phyloP scores from a whole-genome alignment of 2,329 filamentous ascomycete genomes.

The Colletotrichum ledebouriae region DNA sequence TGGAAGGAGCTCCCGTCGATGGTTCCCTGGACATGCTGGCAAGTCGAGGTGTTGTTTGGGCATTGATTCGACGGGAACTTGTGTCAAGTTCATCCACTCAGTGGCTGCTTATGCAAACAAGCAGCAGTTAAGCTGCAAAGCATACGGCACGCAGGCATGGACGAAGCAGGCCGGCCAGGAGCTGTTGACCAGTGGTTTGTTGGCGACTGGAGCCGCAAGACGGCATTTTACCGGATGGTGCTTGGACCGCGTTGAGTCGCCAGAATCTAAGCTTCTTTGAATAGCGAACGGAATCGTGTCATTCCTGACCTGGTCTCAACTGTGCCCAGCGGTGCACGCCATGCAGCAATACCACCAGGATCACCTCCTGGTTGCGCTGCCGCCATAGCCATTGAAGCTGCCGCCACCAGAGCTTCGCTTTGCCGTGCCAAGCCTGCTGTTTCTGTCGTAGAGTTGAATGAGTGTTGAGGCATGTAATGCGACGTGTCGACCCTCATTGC shows the following conservation, averaged over 20 bases:
- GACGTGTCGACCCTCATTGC: conserved; percentile 2
- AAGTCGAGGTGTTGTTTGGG: conserved; percentile 27
- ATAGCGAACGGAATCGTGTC: conserved; percentile 26
- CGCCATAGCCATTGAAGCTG: conserved; percentile 4
- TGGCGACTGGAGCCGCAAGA: conserved; percentile 18
- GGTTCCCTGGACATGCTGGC: conserved; percentile 21
- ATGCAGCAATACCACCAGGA: conserved; percentile 35
- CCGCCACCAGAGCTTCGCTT: background rate
- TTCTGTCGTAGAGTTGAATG: conserved; percentile 18
- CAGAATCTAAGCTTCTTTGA: conserved; percentile 35
- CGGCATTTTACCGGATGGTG: conserved; percentile 9
- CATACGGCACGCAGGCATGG: conserved; percentile 15
- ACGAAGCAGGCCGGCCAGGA: conserved; percentile 12
- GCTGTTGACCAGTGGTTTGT: conserved; percentile 34
- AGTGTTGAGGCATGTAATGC: conserved; percentile 28
- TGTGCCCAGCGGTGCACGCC: conserved; percentile 33
- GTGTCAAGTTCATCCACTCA: conserved; percentile 42
- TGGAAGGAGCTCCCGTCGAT: conserved; percentile 19
- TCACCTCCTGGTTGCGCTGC: conserved; percentile 16
- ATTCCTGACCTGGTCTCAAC: conserved; percentile 26
- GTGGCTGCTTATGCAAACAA: conserved; percentile 34
- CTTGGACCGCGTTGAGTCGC: conserved; percentile 33
- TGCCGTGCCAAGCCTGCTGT: conserved; percentile 20
- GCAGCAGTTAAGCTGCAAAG: conserved; percentile 11
- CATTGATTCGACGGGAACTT: conserved; percentile 35